Conservation (phyloP, 116 monocot genomes). For the Zostera marina region DNA sequence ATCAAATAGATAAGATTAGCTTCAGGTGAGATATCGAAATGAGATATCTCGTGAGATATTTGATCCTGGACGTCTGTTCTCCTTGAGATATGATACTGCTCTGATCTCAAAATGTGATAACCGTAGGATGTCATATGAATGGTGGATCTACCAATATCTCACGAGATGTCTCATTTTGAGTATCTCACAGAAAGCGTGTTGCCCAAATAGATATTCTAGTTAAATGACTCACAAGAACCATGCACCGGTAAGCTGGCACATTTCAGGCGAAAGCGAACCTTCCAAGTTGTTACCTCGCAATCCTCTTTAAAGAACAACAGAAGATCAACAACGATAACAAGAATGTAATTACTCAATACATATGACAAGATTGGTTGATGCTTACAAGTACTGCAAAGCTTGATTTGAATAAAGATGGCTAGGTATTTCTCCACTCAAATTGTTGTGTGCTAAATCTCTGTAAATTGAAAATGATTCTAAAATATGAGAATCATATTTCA, state of each 20-base stretch:
- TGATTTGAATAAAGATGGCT: conserved; percentile 88
- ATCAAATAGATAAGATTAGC: no score
- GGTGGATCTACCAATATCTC: no score
- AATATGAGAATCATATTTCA: background rate
- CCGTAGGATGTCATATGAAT: no score
- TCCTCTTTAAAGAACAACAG: conserved; percentile 23
- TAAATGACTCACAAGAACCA: conserved; percentile 77
- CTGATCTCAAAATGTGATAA: no score
- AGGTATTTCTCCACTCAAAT: conserved; percentile 80
- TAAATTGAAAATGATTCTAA: background rate
- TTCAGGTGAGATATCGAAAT: no score
- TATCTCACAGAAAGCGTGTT: no score
- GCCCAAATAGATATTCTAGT: no score
- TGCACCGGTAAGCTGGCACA: conserved; percentile 85
- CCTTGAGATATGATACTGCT: no score
- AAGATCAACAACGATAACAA: background rate
- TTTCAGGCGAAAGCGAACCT: conserved; percentile 73
- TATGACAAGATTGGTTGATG: background rate
- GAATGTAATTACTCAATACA: background rate
- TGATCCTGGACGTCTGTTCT: no score
- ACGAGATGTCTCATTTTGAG: no score
- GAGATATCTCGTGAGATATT: no score
- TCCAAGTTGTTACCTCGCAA: conserved; percentile 72
- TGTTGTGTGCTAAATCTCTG: conserved; percentile 88
- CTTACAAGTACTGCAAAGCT: conserved; percentile 31